Percentiles rank a stretch among this genome's conserved stretches.
These are phyloP conservation scores for Ormosia semicastrata DNA, from an alignment of 306 rosid species.

Conservation along the genomic window DNA sequence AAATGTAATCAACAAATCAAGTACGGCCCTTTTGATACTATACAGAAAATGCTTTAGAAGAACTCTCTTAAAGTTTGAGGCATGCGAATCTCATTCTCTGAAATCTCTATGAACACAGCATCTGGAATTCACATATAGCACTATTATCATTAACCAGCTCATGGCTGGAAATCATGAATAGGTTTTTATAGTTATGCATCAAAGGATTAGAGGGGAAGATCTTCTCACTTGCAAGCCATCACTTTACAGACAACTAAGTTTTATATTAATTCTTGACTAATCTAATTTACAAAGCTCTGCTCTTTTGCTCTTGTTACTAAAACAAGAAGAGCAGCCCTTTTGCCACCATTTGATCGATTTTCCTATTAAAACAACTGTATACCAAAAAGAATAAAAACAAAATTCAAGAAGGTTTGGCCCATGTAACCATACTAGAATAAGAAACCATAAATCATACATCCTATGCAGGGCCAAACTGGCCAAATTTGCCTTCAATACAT, in stretches of 20 bases:
- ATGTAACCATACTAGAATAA: neutral
- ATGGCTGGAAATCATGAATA: neutral
- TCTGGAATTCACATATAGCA: neutral
- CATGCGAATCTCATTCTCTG: neutral
- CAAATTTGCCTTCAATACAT: neutral
- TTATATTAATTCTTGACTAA: neutral
- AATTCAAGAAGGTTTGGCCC: neutral
- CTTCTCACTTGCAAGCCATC: slow-evolving; percentile 1
- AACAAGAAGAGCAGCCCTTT: neutral
- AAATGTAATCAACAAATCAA: neutral
- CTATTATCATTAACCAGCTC: neutral
- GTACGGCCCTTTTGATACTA: neutral
- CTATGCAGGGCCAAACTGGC: slow-evolving; percentile 10
- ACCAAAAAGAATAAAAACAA: neutral
- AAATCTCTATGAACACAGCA: neutral
- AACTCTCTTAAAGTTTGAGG: neutral
- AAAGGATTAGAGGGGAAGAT: neutral
- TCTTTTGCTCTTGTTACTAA: neutral
- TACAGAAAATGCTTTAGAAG: neutral
- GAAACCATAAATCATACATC: slow-evolving; percentile 7
- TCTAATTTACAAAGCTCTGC: neutral
- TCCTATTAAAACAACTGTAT: neutral
- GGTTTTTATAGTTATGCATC: neutral
- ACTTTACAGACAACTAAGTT: neutral
- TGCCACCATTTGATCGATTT: neutral